These are phyloP conservation scores for Grigorovia transvaalensis DNA, from an alignment of 805 yeast genomes.

Conservation along the genomic window DNA sequence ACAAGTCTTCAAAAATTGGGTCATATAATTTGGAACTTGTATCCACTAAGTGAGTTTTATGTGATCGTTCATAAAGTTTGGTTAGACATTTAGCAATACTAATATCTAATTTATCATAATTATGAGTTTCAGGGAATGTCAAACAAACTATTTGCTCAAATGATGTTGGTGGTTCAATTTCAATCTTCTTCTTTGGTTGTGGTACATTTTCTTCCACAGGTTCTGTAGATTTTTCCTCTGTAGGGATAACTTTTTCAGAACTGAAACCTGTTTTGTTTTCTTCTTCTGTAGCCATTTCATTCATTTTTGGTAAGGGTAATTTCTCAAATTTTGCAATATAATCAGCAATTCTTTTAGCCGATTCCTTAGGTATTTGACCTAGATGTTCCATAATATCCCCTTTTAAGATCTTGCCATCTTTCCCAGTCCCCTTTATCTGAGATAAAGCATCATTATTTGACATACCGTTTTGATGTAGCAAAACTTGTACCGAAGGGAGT, in stretches of 20 bases:
- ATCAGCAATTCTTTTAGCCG: slow-evolving; percentile 43
- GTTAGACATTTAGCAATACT: slow-evolving; percentile 40
- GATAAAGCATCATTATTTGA: slow-evolving; percentile 59
- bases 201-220: not conserved
- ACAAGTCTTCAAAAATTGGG: slow-evolving; percentile 47
- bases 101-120: slow-evolving; percentile 30
- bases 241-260: not conserved
- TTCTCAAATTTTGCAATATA: slow-evolving; percentile 47
- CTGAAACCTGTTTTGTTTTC: too few species aligned
- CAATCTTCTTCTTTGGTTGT: not conserved
- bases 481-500: slow-evolving; percentile 66
- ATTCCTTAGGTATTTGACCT: slow-evolving; percentile 55
- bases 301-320: slow-evolving; percentile 64
- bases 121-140: slow-evolving; percentile 3
- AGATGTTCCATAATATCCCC: slow-evolving; percentile 85
- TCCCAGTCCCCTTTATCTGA: slow-evolving; percentile 77
- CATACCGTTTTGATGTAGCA: slow-evolving; percentile 53
- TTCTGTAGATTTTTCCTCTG: slow-evolving; percentile 2
- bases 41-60: slow-evolving; percentile 12
- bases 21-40: slow-evolving; percentile 42
- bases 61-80: slow-evolving; percentile 32
- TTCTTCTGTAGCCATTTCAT: slow-evolving; percentile 19
- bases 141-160: not conserved
- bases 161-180: not conserved
- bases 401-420: slow-evolving; percentile 74